These are phyloP conservation scores for Termitomyces heimii DNA, from an alignment of 768 basidiomycete genomes.

Conservation along the genomic window DNA sequence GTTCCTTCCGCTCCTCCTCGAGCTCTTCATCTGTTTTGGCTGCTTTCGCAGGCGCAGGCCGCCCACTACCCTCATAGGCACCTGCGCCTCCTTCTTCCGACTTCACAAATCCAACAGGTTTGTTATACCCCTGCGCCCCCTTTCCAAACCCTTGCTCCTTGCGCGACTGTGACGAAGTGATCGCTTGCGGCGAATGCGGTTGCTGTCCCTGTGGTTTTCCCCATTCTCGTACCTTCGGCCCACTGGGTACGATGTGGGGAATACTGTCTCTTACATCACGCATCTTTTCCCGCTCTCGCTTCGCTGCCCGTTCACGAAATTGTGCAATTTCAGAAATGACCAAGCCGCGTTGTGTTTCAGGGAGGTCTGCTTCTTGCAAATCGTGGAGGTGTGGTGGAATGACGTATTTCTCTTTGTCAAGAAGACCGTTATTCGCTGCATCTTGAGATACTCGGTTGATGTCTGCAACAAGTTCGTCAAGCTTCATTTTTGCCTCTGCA, in stretches of 20 bases:
- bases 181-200: slow-evolving; percentile 21
- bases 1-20: slow-evolving; percentile 76
- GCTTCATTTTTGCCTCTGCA: slow-evolving; percentile 56
- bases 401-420: slow-evolving; percentile 82
- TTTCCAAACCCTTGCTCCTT: slow-evolving; percentile 53
- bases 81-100: slow-evolving; percentile 38
- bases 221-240: slow-evolving; percentile 77
- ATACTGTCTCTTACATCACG: slow-evolving; percentile 65
- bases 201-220: slow-evolving; percentile 48
- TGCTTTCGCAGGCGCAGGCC: slow-evolving; percentile 26
- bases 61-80: slow-evolving; percentile 21
- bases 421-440: slow-evolving; percentile 65
- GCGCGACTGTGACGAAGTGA: slow-evolving; percentile 24
- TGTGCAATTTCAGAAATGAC: slow-evolving; percentile 96
- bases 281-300: slow-evolving; percentile 84
- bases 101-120: slow-evolving; percentile 81
- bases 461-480: slow-evolving; percentile 62
- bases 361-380: slow-evolving; percentile 92
- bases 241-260: slow-evolving; percentile 52
- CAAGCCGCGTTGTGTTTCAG: slow-evolving; percentile 87
- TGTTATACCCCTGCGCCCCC: slow-evolving; percentile 70
- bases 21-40: slow-evolving; percentile 84
- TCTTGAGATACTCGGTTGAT: slow-evolving; percentile 72
- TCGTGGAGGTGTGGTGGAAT: slow-evolving; percentile 97
- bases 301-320: slow-evolving; percentile 91